Base-by-base conservation (phyloP, 768 basidiomycete species). In the Mycena belliarum region DNA sequence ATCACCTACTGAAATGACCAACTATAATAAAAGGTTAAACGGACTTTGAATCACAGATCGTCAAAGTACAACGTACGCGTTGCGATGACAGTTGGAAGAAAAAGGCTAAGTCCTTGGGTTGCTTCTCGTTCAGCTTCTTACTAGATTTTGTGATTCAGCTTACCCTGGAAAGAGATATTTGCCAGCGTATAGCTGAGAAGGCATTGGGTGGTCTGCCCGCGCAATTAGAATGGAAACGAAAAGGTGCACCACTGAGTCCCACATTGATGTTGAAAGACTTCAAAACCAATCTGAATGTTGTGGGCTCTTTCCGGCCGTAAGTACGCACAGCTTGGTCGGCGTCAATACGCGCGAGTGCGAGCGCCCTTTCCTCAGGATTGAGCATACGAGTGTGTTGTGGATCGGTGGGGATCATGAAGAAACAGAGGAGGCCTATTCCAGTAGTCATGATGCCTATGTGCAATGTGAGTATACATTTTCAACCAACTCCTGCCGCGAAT, bases 1-100 rank as follows among this genome's bases (percentile, higher is more conserved):
- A 6, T 45, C 7, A 46, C 65, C 7, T 45, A 78, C 77, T 72
- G 57, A 69, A 77, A 37, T 75, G 63, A 25, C 76, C 75, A 33
- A 74, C 74, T 75, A 53, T 16, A n/a, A n/a, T n/a, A n/a, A 49
- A 26, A 26, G 28, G 16, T 16, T 35, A 18, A 40, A n/a, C n/a
- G n/a, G n/a, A n/a, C n/a, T n/a, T n/a, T n/a, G n/a, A n/a, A n/a
- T n/a, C n/a, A n/a, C n/a, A n/a, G n/a, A n/a, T n/a, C n/a, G n/a
- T n/a, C n/a, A 23, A 47, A n/a, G 2, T n/a, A 14, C 9, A 10
- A 72, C 79, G 59, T 57, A 80, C 79, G 73, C 14, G 72, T 73
- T 12, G 75, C 69, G 23, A 82, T 68, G 14, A 82, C 78, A 20
- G 79, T 78, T 3, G 80, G 80, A 63, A 79, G 68, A 66, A 79